Conservation (phyloP, 208 protist genomes). For the Phytomonas sp. region DNA sequence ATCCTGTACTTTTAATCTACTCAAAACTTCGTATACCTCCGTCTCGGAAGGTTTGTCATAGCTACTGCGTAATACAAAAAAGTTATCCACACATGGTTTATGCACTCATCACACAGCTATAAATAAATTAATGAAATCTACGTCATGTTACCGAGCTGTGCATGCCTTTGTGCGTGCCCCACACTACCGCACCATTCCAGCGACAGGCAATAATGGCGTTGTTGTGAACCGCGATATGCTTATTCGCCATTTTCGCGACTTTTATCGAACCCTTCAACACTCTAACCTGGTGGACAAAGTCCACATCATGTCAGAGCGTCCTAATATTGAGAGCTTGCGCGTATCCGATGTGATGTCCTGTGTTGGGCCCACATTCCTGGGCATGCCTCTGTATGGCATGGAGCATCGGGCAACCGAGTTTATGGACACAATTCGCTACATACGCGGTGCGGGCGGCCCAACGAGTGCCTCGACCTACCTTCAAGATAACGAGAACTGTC, state of each 20-base stretch:
- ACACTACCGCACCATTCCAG: slow-evolving; percentile 73
- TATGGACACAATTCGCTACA: slow-evolving; percentile 83
- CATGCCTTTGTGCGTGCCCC: slow-evolving; percentile 87
- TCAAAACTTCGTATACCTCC: background rate
- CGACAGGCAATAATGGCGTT: slow-evolving; percentile 71
- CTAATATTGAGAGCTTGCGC: slow-evolving; percentile 58
- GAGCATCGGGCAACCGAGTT: slow-evolving; percentile 85
- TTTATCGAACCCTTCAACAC: slow-evolving; percentile 83
- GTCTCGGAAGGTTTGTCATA: background rate
- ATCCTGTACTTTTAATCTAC: background rate
- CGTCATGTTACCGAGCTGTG: slow-evolving; percentile 20
- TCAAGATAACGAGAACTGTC: slow-evolving; percentile 75
- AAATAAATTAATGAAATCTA: slow-evolving; percentile 18
- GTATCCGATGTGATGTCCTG: slow-evolving; percentile 75
- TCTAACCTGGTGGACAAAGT: slow-evolving; percentile 84
- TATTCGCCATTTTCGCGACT: slow-evolving; percentile 83
- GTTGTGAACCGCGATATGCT: slow-evolving; percentile 87
- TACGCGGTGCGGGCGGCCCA: slow-evolving; percentile 70
- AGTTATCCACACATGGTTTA: background rate
- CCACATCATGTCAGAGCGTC: slow-evolving; percentile 81
- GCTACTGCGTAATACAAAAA: background rate
- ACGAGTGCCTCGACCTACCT: slow-evolving; percentile 64
- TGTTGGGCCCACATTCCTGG: slow-evolving; percentile 72
- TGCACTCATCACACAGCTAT: slow-evolving; percentile 3
- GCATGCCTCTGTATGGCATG: slow-evolving; percentile 75